Base-by-base conservation (phyloP, 2,329 filamentous ascomycete genomes). In the Tolypocladium pustulatum region DNA sequence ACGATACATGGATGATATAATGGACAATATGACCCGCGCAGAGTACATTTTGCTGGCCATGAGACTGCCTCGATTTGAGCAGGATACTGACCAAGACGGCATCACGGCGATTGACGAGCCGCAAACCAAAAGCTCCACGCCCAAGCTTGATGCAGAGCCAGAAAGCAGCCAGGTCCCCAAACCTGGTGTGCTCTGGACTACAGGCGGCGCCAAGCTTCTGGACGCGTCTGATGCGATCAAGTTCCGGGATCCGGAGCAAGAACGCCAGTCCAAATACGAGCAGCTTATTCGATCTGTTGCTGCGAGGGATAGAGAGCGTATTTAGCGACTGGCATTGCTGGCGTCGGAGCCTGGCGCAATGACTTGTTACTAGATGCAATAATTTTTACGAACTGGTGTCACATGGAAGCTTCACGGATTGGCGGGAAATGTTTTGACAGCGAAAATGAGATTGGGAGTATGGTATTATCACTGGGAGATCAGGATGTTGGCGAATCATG, bases 1-100 rank as follows among this genome's bases (percentile, higher is more conserved):
- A 54, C 77, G 81, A 53, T 87, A 88, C 64, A 88, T 89, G 86
- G 81, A 88, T 66, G 81, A 87, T 65, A 76, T 88, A 6, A 88
- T 88, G 85, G 80, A 83, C 60, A 85, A 81, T 61, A 86, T 85
- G 79, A 87, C 84, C 10, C 78, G 86, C 38, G 85, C 84, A 17
- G 85, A 88, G 69, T 88, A 87, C 65, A 77, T 88, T 4, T 71
- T 88, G 27, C 73, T 88, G 34, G 85, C 85, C 13, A 88, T 88
- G 84, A 79, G 84, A 54, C 74, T 89, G 17, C 84, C 85, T 0
- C 78, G 78, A 55, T 70, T 61, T 20, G 62, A 62, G 8, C 64
- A 66, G 30, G 69, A 71, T 3, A 65, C 66, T n/a, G 70, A 73
- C 2, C 68, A 67, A 38, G 68, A 71, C 13, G 64, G 63, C 6